A percentile compares a stretch with the other conserved stretches of the same genome.
phyloP scores from a whole-genome alignment of 2,329 filamentous ascomycete genomes.

The Ophiocordyceps australis region DNA sequence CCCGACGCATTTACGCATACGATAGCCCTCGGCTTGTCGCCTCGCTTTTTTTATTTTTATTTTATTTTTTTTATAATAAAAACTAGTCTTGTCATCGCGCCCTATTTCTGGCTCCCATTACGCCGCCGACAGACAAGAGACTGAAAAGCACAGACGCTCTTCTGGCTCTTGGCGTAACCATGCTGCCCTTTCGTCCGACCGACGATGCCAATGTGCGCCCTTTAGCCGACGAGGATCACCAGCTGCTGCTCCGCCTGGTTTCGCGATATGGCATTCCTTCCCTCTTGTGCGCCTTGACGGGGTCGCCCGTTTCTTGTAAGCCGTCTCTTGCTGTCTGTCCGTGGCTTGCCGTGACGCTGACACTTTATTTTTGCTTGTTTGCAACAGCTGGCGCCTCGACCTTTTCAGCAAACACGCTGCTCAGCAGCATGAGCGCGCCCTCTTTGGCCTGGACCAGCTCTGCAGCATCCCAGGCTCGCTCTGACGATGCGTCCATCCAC shows the following conservation, averaged over 20 bases:
- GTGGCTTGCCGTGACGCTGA: not conserved
- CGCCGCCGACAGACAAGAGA: not conserved
- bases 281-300: slow-evolving; percentile 16
- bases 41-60: too few relatives aligned
- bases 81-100: not conserved
- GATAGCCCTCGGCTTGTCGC: too few relatives aligned
- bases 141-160: not conserved
- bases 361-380: not conserved
- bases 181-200: slow-evolving; percentile 15
- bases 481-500: slow-evolving; percentile 19
- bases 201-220: slow-evolving; percentile 17
- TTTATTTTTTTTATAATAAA: too few relatives aligned
- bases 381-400: slow-evolving; percentile 17
- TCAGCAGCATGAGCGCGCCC: slow-evolving; percentile 20
- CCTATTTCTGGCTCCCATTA: not conserved
- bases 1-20: too few relatives aligned
- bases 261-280: slow-evolving; percentile 19
- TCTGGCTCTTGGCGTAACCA: slow-evolving; percentile 3
- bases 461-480: slow-evolving; percentile 18
- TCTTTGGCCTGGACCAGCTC: slow-evolving; percentile 22
- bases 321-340: slow-evolving; percentile 1
- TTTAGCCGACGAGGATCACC: slow-evolving; percentile 19
- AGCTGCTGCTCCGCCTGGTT: slow-evolving; percentile 15
- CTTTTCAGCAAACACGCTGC: slow-evolving; percentile 19
- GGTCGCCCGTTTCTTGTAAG: slow-evolving; percentile 18